Base-by-base conservation (phyloP, 331 rosid genomes). In the Malus hybrid region DNA sequence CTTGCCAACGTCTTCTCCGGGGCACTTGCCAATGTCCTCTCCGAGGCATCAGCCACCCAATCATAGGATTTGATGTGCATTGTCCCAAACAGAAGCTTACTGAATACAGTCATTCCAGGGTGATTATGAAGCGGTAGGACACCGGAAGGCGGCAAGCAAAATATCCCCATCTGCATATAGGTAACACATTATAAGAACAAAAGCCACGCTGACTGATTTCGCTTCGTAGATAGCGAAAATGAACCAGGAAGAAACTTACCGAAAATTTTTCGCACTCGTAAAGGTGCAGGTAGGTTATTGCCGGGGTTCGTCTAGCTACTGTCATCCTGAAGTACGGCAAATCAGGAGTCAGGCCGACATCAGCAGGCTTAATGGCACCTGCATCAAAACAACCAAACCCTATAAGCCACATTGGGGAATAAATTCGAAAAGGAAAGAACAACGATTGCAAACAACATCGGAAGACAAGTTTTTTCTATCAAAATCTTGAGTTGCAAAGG, bases 61-160 rank as follows among this genome's bases (percentile, higher is more conserved):
- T 95, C 99, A 79, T 92, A 95, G 6, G 99, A 88, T 76, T 95
- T 92, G 82, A 95, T 89, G 83, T 95, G 97, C 97, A 92, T 89
- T 2, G 93, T 88, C 77, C 99, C 97, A 56, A 95, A 92, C 34
- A 95, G 91, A 65, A 95, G 89, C 77, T 95, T 95, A 73, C 97
- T 89, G 68, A 95, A 92, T 78, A 95, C 99, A 13, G 99, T 95
- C 99, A 95, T 95, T 64, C 91, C 97, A 4, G 99, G 99, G 76
- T 95, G 99, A 72, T 95, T 95, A 73, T 95, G 99, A 62, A 95
- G 97, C 32, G 99, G 99, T 69, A 95, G 75, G 68, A 92, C 90
- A 42, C 97, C 97, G 11, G 92, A 90, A n/a, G 97, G 97, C 20
- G 99, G 99, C 85, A 95, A 79, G 84, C 97, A 95, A 79, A 92